These are phyloP conservation scores for Naganishia onofrii DNA, from an alignment of 768 basidiomycete species.

Conservation along the genomic window DNA sequence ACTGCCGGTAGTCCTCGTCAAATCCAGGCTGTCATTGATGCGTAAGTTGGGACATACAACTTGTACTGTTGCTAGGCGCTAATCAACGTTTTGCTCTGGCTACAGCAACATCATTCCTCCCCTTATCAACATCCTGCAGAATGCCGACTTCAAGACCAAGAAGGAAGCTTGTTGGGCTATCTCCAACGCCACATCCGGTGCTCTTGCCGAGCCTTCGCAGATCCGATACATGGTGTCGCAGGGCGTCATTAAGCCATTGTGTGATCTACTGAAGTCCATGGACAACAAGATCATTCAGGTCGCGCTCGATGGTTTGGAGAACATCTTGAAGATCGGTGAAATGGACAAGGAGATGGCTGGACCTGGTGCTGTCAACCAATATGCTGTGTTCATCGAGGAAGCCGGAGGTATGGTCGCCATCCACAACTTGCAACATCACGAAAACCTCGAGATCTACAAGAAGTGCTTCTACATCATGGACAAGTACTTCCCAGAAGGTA, in stretches of 20 bases:
- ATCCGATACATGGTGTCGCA: slow-evolving; percentile 97
- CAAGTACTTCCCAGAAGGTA: slow-evolving; percentile 82
- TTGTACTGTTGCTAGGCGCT: slow-evolving; percentile 86
- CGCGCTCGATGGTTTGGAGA: slow-evolving; percentile 95
- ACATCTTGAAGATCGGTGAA: slow-evolving; percentile 96
- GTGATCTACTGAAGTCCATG: slow-evolving; percentile 94
- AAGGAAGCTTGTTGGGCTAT: slow-evolving; percentile 99
- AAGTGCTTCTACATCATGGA: slow-evolving; percentile 86
- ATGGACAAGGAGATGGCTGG: slow-evolving; percentile 80
- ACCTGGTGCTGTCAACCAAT: slow-evolving; percentile 81
- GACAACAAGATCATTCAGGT: slow-evolving; percentile 99
- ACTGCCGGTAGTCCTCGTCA: slow-evolving; percentile 96
- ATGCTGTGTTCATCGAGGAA: slow-evolving; percentile 92
- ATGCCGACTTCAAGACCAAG: slow-evolving; percentile 98
- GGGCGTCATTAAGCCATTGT: slow-evolving; percentile 97
- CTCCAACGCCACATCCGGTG: slow-evolving; percentile 97
- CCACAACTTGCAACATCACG: slow-evolving; percentile 98
- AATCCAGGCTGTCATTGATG: slow-evolving; percentile 95
- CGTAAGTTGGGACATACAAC: slow-evolving; percentile 59
- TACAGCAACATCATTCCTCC: slow-evolving; percentile 75
- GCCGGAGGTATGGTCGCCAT: slow-evolving; percentile 95
- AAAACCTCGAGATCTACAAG: slow-evolving; percentile 99
- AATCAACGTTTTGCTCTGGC: slow-evolving; percentile 62
- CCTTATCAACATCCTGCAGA: slow-evolving; percentile 93
- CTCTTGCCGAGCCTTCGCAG: slow-evolving; percentile 90